phyloP scores from a whole-genome alignment of 2,329 filamentous ascomycete species.

The Podosphaera xanthii region DNA sequence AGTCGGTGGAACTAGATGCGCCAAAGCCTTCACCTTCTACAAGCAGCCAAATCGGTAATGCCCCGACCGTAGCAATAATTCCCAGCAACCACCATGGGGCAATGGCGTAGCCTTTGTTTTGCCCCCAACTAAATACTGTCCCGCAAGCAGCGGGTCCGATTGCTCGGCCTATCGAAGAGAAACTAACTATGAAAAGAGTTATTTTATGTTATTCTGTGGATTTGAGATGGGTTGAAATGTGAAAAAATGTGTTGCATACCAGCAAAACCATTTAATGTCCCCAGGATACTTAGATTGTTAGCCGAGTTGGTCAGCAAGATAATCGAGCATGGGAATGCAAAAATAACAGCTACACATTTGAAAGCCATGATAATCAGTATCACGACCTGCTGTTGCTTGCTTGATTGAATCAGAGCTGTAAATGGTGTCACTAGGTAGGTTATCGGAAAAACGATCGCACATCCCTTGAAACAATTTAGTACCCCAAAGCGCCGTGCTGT shows the following conservation, averaged over 20 bases:
- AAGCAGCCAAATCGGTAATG: conserved; percentile 51
- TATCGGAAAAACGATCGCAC: conserved; percentile 44
- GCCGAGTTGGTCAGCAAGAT: conserved; percentile 84
- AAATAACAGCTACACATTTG: conserved; percentile 56
- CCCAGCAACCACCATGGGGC: conserved; percentile 65
- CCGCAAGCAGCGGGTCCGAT: conserved; percentile 56
- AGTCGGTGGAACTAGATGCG: no score
- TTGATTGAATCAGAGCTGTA: conserved; percentile 36
- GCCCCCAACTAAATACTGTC: conserved; percentile 50
- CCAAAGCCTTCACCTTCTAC: conserved; percentile 29
- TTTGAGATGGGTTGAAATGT: conserved; percentile 66
- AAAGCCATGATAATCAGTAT: conserved; percentile 46
- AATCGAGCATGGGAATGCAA: conserved; percentile 73
- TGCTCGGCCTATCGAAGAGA: conserved; percentile 60
- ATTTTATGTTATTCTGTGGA: conserved; percentile 62
- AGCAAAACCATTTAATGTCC: conserved; percentile 76
- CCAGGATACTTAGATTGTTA: conserved; percentile 49
- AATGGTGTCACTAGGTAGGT: conserved; percentile 69
- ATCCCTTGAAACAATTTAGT: conserved; percentile 46
- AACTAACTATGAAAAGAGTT: conserved; percentile 72
- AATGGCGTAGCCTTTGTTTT: conserved; percentile 52
- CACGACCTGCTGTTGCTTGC: conserved; percentile 28
- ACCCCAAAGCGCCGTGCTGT: conserved; percentile 53
- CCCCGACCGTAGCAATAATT: conserved; percentile 36
- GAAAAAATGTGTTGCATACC: conserved; percentile 37